phyloP scores from a whole-genome alignment of 345 rosid genomes.

The Zanthoxylum bungeanum region DNA sequence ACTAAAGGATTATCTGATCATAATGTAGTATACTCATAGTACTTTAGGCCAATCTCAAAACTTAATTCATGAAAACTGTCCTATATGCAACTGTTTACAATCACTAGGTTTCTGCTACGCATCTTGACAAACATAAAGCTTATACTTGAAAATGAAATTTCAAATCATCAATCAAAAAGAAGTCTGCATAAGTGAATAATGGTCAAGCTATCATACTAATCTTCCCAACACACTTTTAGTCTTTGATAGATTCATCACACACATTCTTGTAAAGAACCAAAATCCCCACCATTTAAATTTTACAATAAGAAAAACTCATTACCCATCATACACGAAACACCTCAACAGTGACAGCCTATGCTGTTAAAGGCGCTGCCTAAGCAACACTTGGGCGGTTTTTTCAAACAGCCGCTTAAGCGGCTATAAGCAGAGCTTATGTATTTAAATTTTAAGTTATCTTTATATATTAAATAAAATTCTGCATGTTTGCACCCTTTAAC shows the following conservation, averaged over 20 bases:
- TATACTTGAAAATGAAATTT: neutral
- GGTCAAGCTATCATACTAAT: neutral
- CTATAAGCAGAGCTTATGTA: too few species aligned
- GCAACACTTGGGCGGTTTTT: too few species aligned
- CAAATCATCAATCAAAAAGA: conserved; percentile 2
- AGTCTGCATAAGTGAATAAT: neutral
- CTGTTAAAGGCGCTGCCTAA: too few species aligned
- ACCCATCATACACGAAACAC: neutral
- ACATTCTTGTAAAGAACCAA: neutral
- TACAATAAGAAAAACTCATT: neutral
- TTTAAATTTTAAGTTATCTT: too few species aligned
- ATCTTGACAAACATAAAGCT: neutral
- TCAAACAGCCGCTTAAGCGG: too few species aligned
- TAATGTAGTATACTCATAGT: too few species aligned
- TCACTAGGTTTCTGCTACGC: neutral
- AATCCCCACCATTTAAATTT: neutral
- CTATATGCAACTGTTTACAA: too few species aligned
- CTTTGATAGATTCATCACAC: neutral
- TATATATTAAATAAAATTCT: too few species aligned
- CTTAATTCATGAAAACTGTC: too few species aligned
- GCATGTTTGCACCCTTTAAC: too few species aligned
- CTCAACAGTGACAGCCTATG: neutral
- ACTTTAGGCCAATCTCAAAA: too few species aligned
- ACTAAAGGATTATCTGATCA: neutral
- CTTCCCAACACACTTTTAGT: neutral